phyloP scores from a whole-genome alignment of 1,284 basidiomycete species.

The Tylopilus orsonianus region DNA sequence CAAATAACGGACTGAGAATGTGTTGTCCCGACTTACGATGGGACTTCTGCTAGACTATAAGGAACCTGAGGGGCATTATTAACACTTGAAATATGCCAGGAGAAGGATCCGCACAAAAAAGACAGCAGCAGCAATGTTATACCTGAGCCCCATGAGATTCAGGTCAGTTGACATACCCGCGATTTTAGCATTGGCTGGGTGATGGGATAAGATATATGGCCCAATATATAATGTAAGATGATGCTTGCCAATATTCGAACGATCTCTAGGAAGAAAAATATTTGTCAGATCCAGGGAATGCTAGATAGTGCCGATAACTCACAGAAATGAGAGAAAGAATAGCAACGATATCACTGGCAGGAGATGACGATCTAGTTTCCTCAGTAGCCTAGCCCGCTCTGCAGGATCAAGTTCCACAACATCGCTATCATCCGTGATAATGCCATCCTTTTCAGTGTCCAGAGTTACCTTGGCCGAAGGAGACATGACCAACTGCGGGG shows the following conservation, averaged over 20 bases:
- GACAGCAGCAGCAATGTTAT: background rate
- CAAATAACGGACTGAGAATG: background rate
- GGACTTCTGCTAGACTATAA: background rate
- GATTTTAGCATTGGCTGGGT: background rate
- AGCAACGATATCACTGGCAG: constrained; percentile 53
- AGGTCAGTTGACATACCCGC: background rate
- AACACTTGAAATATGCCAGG: too few species aligned
- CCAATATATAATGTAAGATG: background rate
- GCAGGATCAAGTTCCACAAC: constrained; percentile 21
- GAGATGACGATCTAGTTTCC: constrained; percentile 51
- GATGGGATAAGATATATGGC: background rate
- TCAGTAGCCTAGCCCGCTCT: constrained; percentile 39
- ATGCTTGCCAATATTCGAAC: background rate
- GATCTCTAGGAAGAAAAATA: background rate
- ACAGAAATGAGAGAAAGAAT: constrained; percentile 60
- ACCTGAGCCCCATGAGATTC: background rate
- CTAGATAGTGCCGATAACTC: constrained; percentile 21
- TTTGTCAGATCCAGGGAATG: background rate
- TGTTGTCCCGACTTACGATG: background rate
- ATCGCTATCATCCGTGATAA: background rate
- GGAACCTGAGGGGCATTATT: background rate
- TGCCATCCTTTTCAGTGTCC: constrained; percentile 19
- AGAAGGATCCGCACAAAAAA: background rate
- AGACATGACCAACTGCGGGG: constrained; percentile 3
- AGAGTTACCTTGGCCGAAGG: constrained; percentile 13